Percentiles rank a stretch among this genome's conserved stretches.
These are phyloP conservation scores for Phialophora expanda DNA, from an alignment of 2,329 filamentous ascomycete genomes.

Conservation along the genomic window DNA sequence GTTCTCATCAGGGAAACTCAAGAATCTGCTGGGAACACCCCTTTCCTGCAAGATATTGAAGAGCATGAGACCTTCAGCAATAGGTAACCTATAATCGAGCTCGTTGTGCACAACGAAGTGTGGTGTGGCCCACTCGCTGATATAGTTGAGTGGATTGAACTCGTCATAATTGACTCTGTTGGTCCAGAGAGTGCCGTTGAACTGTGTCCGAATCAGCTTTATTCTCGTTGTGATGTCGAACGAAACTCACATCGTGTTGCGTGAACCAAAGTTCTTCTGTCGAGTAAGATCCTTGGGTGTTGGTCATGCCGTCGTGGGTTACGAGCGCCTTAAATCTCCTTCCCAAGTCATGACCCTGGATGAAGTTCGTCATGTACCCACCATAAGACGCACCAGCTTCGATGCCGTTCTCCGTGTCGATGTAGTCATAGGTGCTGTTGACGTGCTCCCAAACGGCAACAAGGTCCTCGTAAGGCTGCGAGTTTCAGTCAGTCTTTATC, in stretches of 20 bases:
- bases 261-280: constrained; percentile 61
- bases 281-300: constrained; percentile 57
- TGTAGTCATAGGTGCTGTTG: constrained; percentile 44
- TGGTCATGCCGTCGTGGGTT: constrained; percentile 86
- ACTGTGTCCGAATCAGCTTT: constrained; percentile 41
- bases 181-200: constrained; percentile 57
- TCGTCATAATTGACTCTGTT: constrained; percentile 68
- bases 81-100: constrained; percentile 81
- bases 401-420: constrained; percentile 48
- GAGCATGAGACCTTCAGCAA: constrained; percentile 77
- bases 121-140: constrained; percentile 76
- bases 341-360: constrained; percentile 82
- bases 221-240: neutral
- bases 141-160: constrained; percentile 70
- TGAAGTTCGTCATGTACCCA: constrained; percentile 71
- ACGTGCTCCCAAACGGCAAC: constrained; percentile 79
- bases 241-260: constrained; percentile 49
- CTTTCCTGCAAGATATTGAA: constrained; percentile 80
- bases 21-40: constrained; percentile 73
- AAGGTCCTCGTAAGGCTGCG: constrained; percentile 75
- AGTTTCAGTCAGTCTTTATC: neutral
- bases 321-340: constrained; percentile 86
- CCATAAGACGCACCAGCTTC: constrained; percentile 51
- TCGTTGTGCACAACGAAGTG: constrained; percentile 85
- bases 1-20: constrained; percentile 78